Base-by-base conservation (phyloP, 805 yeast species). In the Brettanomyces anomalus region DNA sequence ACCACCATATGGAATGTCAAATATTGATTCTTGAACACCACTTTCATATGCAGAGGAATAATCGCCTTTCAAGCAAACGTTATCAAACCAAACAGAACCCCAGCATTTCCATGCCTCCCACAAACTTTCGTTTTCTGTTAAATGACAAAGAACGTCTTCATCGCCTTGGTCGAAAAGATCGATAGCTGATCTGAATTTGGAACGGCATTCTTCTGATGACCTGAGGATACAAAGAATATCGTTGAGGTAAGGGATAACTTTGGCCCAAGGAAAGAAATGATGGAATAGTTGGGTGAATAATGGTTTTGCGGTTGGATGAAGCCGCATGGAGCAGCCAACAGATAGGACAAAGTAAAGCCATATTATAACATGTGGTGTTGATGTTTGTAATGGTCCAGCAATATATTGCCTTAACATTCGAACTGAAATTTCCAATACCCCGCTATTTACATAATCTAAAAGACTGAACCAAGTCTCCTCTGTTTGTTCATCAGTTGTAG, bases 31-130 rank as follows among this genome's bases (percentile, higher is more conserved):
- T 37, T 60, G 58, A n/a, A 81, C 72, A 8, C 88, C 87, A 3
- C 81, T 74, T 18, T 70, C 70, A 38, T 62, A 67, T 31, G 67
- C 62, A 38, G 66, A 72, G 34, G 62, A 62, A 49, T 71, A 74
- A 49, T 78, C 84, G 4, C 64, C 66, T 53, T 81, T 83, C 36
- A 68, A 57, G 14, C 65, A 54, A 33, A 84, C 65, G 20, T 65
- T 64, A 58, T 84, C 89, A 61, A 76, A 85, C 90, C 93, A 84
- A 35, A 85, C 57, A 0, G 87, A 74, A 2, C 94, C 94, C 87
- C 90, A 83, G 53, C 88, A 79, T 55, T 79, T 80, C 89, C 89
- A 84, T 17, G 79, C 82, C 60, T 85, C 94, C 36, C 84, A 77
- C 40, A 84, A 63, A 36, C 67, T 73, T 56, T 83, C 90, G 55